Evolutionary conservation across 306 rosid genomes (phyloP), one percentile per base, ranked within the genome.

Genomic region (Castanea sativa): DNA sequence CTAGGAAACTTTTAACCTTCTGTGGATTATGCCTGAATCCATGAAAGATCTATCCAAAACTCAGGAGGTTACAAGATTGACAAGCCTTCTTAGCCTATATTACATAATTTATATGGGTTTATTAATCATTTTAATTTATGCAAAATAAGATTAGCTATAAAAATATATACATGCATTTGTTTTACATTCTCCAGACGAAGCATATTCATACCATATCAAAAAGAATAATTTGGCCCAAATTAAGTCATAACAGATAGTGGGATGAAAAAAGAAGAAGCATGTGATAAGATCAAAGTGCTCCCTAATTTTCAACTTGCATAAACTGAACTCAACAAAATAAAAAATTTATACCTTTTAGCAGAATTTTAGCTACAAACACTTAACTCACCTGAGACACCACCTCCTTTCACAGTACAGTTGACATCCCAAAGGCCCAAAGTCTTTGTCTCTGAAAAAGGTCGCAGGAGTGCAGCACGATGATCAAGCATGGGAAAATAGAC

Each of bases 341-440:
- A 52, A 77, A 38, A 70, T 32, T 71, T 38, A 73, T 25, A 63
- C 55, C 51, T 27, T 43, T 10, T 53, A 0, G 51, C 14, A 33
- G 13, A 30, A n/a, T 68, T 20, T 41, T 27, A 69, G 55, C 69
- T 65, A 76, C 8, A 75, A 75, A 57, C 55, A 51, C 12, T 76
- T 35, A 71, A 45, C 85, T 75, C 67, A 93, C 99, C 99, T 57
- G 99, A 81, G 75, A 84, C 83, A 61, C 99, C 98, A 53, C 99
- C 99, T 75, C 98, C 99, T 85, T 95, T 87, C 27, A 95, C 99
- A 38, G 98, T 95, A 79, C 97, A 91, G 15, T 23, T 67, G 63
- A 95, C 85, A 73, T 95, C 92, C 99, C 99, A 95, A 67, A 92
- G 95, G 78, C 98, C 99, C 87, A 92, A 84, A 3, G 97, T 95